Conservation (phyloP, 78 protist species). For the Goniomonas avonlea region DNA sequence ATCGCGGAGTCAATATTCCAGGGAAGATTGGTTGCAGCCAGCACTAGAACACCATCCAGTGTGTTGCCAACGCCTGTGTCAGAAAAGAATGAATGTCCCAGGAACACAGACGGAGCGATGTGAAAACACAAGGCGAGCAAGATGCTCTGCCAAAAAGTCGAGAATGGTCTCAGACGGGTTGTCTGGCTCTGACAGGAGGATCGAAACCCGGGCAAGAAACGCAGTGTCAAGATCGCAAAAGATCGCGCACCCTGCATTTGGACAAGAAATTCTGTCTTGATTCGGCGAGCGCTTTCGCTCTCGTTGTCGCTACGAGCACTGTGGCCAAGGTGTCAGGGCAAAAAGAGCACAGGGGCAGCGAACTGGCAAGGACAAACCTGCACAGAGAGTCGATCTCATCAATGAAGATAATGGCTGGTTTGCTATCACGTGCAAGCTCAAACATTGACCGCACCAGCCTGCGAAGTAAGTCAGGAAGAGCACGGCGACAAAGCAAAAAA, state of each 20-base stretch:
- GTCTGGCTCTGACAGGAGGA: background rate
- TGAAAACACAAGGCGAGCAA: background rate
- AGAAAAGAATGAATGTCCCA: background rate
- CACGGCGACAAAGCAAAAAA: too few species aligned
- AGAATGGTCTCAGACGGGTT: too few species aligned
- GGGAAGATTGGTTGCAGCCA: slow-evolving; percentile 99
- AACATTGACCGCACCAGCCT: slow-evolving; percentile 81
- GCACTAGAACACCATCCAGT: slow-evolving; percentile 82
- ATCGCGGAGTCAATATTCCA: slow-evolving; percentile 94
- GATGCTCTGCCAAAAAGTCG: too few species aligned
- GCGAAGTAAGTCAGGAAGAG: too few species aligned
- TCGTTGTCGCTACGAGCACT: slow-evolving; percentile 76
- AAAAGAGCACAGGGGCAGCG: background rate
- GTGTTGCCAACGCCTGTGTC: slow-evolving; percentile 70
- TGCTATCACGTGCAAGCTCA: slow-evolving; percentile 83
- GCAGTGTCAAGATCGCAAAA: background rate
- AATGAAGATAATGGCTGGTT: slow-evolving; percentile 90
- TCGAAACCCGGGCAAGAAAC: background rate
- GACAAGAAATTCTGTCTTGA: slow-evolving; percentile 97
- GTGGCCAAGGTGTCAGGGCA: background rate
- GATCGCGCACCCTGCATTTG: slow-evolving; percentile 79
- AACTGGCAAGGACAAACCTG: background rate
- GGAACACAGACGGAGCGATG: background rate
- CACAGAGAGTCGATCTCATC: slow-evolving; percentile 94
- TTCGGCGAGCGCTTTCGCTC: slow-evolving; percentile 80